These are phyloP conservation scores for Bipolaris oryzae DNA, from an alignment of 2,329 filamentous ascomycete genomes.

Conservation along the genomic window DNA sequence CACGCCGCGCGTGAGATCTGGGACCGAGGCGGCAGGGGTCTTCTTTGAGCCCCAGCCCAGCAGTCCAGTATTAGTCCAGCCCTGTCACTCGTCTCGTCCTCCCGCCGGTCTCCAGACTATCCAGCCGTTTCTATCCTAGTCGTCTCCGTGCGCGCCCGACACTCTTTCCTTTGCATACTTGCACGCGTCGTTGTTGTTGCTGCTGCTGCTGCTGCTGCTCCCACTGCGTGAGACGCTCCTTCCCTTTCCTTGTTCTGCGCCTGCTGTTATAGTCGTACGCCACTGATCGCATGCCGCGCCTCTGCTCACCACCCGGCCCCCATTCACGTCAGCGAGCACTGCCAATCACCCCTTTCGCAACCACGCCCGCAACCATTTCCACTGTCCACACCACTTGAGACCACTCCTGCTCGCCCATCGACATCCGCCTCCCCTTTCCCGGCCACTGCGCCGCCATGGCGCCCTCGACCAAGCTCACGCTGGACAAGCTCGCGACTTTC, in stretches of 20 bases:
- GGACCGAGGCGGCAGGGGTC: conserved; percentile 13
- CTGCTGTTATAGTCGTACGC: conserved; percentile 24
- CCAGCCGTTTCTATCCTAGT: conserved; percentile 21
- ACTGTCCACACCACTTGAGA: not conserved
- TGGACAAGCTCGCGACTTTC: conserved; percentile 87
- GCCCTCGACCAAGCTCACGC: conserved; percentile 73
- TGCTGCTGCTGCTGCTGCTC: not conserved
- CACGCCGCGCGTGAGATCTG: conserved; percentile 8
- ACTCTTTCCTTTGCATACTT: conserved; percentile 32
- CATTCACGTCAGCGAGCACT: conserved; percentile 37
- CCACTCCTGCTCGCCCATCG: not conserved
- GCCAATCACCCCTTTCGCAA: conserved; percentile 18
- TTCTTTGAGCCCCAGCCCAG: conserved; percentile 8
- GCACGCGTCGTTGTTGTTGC: conserved; percentile 16
- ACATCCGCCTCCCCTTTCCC: not conserved
- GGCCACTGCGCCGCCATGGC: conserved; percentile 45
- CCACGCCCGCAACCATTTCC: conserved; percentile 6
- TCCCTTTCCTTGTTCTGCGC: conserved; percentile 13
- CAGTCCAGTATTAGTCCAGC: conserved; percentile 9
- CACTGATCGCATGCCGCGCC: conserved; percentile 29
- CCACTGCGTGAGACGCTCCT: conserved; percentile 32
- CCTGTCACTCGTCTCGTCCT: conserved; percentile 20
- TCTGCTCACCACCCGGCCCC: conserved; percentile 15
- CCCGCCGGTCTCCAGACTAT: conserved; percentile 28
- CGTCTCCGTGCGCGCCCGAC: conserved; percentile 34